Evolutionary conservation across 2,329 filamentous ascomycete species (phyloP), one percentile per base, ranked within the genome.

Genomic region (Colletotrichum sp.): DNA sequence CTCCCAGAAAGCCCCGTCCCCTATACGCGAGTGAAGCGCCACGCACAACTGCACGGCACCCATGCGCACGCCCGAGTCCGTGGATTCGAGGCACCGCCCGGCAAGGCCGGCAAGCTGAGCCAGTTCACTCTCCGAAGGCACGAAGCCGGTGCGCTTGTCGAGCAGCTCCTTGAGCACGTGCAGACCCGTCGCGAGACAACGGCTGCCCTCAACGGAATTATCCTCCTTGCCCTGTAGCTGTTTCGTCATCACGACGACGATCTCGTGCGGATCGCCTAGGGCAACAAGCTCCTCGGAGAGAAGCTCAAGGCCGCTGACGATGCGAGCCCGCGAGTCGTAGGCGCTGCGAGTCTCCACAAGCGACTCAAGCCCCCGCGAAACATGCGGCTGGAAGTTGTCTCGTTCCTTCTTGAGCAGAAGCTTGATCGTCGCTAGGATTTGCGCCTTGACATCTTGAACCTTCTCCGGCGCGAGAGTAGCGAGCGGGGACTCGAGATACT

Each of bases 11-110:
- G 80, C 81, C 12, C 80, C 83, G 71, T 93, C 91, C 15, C 92
- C 92, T 10, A 93, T 87, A 13, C 90, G 84, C 63, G 88, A 87
- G 82, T 96, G 93, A 76, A 96, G 85, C 74, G 93, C 92, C 30
- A 95, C 92, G 79, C 94, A 95, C n/a, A 96, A 88, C 82, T 95
- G 92, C 61, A 96, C 93, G n/a, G 94, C 93, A 76, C 94, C 94
- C 88, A 95, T 94, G 55, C 92, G 87, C 9, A 93, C 92, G 8
- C 90, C 91, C 64, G 90, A 92, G 80, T 93, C 91, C 30, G 85
- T 81, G 77, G 90, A 92, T 77, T 92, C 91, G 21, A 93, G 86
- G 78, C 91, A 93, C 60, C 88, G 86, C n/a, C 85, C 85, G 5
- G 91, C 87, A 26, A 93, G 84, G 12, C 79, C 83, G 3, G 89